Evolutionary conservation across 306 rosid species (phyloP).

Genomic region (Prunus campanulata): DNA sequence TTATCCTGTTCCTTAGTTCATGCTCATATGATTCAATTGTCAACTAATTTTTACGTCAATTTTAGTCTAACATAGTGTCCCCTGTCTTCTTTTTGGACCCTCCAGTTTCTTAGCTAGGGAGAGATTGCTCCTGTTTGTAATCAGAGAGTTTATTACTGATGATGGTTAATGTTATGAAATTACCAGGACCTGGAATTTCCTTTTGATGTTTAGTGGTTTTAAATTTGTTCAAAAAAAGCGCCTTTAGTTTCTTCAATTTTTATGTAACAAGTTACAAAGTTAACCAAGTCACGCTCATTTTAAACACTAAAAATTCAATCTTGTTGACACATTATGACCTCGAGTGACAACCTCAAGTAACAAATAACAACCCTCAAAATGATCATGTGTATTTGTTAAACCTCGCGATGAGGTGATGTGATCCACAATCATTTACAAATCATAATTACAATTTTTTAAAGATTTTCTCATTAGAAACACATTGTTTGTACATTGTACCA

Average conservation of each 20-base stretch:
- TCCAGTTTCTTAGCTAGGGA: background rate
- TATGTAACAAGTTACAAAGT: background rate
- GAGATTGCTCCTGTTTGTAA: conserved; percentile 16
- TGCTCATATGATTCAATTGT: background rate
- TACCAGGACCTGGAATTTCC: background rate
- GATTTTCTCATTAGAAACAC: too few species aligned
- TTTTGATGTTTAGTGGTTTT: background rate
- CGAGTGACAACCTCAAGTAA: too few species aligned
- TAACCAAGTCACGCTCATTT: background rate
- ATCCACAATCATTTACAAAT: too few species aligned
- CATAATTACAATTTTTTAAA: too few species aligned
- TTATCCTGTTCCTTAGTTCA: conserved; percentile 67
- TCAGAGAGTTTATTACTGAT: conserved; percentile 14
- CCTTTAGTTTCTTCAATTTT: background rate
- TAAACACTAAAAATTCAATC: too few species aligned
- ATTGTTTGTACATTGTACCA: too few species aligned
- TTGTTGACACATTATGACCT: too few species aligned
- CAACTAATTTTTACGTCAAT: background rate
- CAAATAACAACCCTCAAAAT: too few species aligned
- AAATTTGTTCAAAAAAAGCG: background rate
- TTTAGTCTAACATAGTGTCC: background rate
- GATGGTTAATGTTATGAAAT: background rate
- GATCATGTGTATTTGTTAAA: too few species aligned
- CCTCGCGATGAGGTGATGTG: too few species aligned
- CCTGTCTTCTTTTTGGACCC: background rate